Evolutionary conservation across 371 early-diverging fungal species (phyloP).

Genomic region (Rhizomucor pusillus): DNA sequence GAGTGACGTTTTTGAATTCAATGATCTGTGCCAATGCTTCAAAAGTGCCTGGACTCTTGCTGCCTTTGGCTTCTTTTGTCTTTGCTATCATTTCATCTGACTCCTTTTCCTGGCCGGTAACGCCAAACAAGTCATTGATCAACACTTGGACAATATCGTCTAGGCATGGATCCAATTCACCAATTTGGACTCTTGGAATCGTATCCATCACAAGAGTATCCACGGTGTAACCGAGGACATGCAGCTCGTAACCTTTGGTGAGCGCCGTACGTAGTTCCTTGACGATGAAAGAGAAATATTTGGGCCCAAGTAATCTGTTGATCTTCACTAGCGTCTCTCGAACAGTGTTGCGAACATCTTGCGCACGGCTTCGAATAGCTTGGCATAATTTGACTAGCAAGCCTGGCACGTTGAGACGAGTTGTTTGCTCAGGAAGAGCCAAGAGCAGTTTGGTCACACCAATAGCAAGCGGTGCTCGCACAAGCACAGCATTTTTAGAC

Average conservation of each 20-base stretch:
- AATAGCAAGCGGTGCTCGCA: constrained; percentile 87
- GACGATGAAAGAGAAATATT: constrained; percentile 83
- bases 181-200: constrained; percentile 57
- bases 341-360: constrained; percentile 82
- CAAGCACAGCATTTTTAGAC: constrained; percentile 69
- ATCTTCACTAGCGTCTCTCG: constrained; percentile 88
- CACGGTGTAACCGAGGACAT: constrained; percentile 90
- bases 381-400: constrained; percentile 84
- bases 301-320: constrained; percentile 76
- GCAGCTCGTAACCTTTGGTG: constrained; percentile 84
- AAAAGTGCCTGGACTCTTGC: constrained; percentile 79
- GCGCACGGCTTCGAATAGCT: constrained; percentile 78
- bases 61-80: constrained; percentile 84
- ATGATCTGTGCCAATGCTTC: constrained; percentile 72
- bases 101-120: constrained; percentile 85
- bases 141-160: constrained; percentile 68
- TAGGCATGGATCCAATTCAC: constrained; percentile 80
- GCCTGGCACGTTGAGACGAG: constrained; percentile 79
- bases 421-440: constrained; percentile 71
- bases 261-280: constrained; percentile 80
- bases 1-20: constrained; percentile 60
- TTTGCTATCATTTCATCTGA: constrained; percentile 85
- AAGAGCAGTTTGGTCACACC: constrained; percentile 82
- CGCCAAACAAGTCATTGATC: constrained; percentile 90
- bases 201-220: constrained; percentile 74